These are phyloP conservation scores for Cymbopogon citratus DNA, from an alignment of 176 grass and related monocot genomes.

Conservation along the genomic window DNA sequence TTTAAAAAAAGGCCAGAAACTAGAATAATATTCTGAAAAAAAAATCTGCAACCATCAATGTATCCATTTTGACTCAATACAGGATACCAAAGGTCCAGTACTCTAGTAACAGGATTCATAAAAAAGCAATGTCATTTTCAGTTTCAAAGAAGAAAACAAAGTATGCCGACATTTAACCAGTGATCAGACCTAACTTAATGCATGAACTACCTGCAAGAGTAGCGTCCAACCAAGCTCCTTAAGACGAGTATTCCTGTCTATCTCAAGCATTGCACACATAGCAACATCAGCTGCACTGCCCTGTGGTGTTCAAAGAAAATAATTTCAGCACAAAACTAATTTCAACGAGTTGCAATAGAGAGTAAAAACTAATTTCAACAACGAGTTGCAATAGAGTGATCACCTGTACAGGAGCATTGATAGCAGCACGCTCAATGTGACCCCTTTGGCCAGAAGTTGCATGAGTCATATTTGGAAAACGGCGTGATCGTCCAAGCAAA, in stretches of 20 bases:
- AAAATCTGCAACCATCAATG: neutral
- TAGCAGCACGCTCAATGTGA: slow-evolving; percentile 93
- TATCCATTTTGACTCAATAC: neutral
- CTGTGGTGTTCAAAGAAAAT: slow-evolving; percentile 43
- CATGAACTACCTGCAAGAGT: slow-evolving; percentile 79
- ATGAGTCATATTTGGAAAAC: slow-evolving; percentile 55
- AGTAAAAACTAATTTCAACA: neutral
- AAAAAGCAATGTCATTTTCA: neutral
- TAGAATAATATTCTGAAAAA: too few species aligned
- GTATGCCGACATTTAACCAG: neutral
- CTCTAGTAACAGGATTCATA: neutral
- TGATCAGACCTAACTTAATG: too few species aligned
- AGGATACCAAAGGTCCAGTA: neutral
- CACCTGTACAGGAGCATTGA: slow-evolving; percentile 98
- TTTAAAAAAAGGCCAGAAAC: neutral
- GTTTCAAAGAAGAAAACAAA: neutral
- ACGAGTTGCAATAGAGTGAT: slow-evolving; percentile 17
- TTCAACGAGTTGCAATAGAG: neutral
- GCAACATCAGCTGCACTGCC: slow-evolving; percentile 98
- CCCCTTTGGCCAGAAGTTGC: slow-evolving; percentile 47
- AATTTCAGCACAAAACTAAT: slow-evolving; percentile 5
- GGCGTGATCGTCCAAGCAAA: slow-evolving; percentile 72
- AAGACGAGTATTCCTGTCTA: slow-evolving; percentile 61
- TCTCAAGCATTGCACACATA: slow-evolving; percentile 99
- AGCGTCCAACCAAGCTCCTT: slow-evolving; percentile 90